Evolutionary conservation across 2,329 filamentous ascomycete species (phyloP).

Genomic region (Claviceps lovelessii): DNA sequence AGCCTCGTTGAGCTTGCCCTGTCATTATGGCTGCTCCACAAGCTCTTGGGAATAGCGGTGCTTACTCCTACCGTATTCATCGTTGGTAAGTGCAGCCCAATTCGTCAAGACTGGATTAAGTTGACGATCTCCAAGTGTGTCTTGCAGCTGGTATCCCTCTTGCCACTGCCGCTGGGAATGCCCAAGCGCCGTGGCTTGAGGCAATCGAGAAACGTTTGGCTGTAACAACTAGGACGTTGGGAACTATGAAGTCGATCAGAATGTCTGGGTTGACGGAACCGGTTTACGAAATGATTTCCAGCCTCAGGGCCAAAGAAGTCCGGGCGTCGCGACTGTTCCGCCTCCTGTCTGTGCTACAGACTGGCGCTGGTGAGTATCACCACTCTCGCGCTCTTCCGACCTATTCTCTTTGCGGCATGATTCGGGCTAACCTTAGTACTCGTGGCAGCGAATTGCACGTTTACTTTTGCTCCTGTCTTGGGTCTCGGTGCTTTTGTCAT

Average conservation of each 20-base stretch:
- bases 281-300: slow-evolving; percentile 18
- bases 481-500: slow-evolving; percentile 8
- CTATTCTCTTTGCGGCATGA: background rate
- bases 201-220: slow-evolving; percentile 14
- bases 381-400: background rate
- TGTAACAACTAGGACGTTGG: slow-evolving; percentile 11
- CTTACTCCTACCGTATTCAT: slow-evolving; percentile 11
- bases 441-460: slow-evolving; percentile 5
- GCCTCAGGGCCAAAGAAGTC: slow-evolving; percentile 23
- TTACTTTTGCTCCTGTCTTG: slow-evolving; percentile 9
- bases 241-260: slow-evolving; percentile 26
- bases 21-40: slow-evolving; percentile 20
- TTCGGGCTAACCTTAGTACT: slow-evolving; percentile 3
- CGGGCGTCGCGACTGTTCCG: slow-evolving; percentile 15
- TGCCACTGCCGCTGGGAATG: slow-evolving; percentile 10
- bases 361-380: slow-evolving; percentile 2
- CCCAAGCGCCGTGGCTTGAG: slow-evolving; percentile 14
- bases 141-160: slow-evolving; percentile 10
- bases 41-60: slow-evolving; percentile 11
- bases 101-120: too few relatives aligned
- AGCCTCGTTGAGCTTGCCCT: slow-evolving; percentile 20
- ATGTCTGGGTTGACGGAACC: slow-evolving; percentile 25
- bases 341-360: slow-evolving; percentile 6
- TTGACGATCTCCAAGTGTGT: slow-evolving; percentile 1
- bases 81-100: slow-evolving; percentile 6